Evolutionary conservation across 192 early-diverging fungal genomes (phyloP).

Genomic region (Coemansia sp.): DNA sequence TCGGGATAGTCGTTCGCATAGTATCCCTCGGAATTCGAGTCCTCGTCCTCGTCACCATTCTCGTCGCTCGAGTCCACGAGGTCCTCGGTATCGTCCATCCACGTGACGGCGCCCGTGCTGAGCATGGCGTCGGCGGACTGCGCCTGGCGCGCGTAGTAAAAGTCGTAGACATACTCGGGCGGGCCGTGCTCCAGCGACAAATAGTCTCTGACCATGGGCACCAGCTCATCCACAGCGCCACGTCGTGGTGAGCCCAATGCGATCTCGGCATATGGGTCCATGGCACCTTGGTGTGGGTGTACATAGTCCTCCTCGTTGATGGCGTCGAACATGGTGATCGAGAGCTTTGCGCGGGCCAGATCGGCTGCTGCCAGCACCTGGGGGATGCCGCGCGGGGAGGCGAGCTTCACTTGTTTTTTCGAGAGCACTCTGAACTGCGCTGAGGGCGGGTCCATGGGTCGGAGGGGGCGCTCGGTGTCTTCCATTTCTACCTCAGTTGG

Average conservation of each 20-base stretch:
- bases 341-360: constrained; percentile 27
- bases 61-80: constrained; percentile 35
- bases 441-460: background rate
- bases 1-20: constrained; percentile 81
- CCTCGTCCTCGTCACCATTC: constrained; percentile 54
- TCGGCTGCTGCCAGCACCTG: constrained; percentile 35
- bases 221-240: constrained; percentile 57
- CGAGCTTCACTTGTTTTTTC: constrained; percentile 14
- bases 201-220: constrained; percentile 69
- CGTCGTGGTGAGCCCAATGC: constrained; percentile 17
- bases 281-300: background rate
- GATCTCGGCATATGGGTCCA: constrained; percentile 17
- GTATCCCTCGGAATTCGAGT: constrained; percentile 74
- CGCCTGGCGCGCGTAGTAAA: constrained; percentile 63
- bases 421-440: constrained; percentile 26
- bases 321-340: constrained; percentile 68
- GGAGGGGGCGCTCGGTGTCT: background rate
- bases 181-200: constrained; percentile 36
- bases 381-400: constrained; percentile 14
- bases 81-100: constrained; percentile 55
- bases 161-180: constrained; percentile 73
- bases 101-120: constrained; percentile 37
- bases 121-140: constrained; percentile 2
- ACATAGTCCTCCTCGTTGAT: constrained; percentile 56
- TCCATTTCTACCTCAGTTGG: constrained; percentile 10